Evolutionary conservation across 768 basidiomycete genomes (phyloP).

Genomic region (Rhodotorula taiwanensis): DNA sequence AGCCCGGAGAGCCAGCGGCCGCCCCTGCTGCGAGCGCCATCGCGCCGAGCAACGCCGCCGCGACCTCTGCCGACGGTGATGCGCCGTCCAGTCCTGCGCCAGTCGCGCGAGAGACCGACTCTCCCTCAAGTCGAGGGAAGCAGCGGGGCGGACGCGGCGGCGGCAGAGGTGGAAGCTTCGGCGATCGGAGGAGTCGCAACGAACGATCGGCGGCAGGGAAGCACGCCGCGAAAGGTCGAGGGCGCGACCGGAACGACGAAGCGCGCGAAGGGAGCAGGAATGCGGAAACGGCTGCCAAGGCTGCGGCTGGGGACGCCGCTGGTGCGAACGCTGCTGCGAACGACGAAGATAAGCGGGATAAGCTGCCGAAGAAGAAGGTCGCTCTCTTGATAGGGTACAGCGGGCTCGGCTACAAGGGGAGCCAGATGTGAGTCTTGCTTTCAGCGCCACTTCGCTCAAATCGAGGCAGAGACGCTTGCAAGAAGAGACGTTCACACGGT

Average conservation of each 20-base stretch:
- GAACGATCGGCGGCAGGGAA: constrained; percentile 1
- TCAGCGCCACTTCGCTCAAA: neutral
- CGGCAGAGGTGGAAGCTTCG: constrained; percentile 3
- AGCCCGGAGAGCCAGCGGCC: neutral
- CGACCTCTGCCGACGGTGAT: neutral
- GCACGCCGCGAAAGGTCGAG: neutral
- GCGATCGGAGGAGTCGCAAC: constrained; percentile 10
- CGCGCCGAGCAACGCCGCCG: neutral
- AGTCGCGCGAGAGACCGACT: constrained; percentile 21
- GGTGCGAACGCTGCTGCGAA: neutral
- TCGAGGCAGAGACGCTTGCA: neutral
- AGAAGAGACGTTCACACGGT: neutral
- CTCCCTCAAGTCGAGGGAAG: constrained; percentile 16
- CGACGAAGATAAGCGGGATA: constrained; percentile 34
- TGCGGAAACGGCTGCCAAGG: constrained; percentile 12
- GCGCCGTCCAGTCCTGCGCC: constrained; percentile 14
- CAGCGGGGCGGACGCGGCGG: neutral
- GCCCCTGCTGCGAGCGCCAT: neutral
- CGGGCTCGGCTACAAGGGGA: constrained; percentile 84
- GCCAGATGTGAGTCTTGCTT: constrained; percentile 74
- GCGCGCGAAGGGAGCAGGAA: neutral
- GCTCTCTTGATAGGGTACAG: constrained; percentile 84
- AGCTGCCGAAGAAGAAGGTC: constrained; percentile 68
- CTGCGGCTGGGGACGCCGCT: neutral
- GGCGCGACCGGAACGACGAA: neutral